A percentile compares a stretch with the other conserved stretches of the same genome.
phyloP scores from a whole-genome alignment of 257 asterid genomes.

The Leptodermis oblonga region DNA sequence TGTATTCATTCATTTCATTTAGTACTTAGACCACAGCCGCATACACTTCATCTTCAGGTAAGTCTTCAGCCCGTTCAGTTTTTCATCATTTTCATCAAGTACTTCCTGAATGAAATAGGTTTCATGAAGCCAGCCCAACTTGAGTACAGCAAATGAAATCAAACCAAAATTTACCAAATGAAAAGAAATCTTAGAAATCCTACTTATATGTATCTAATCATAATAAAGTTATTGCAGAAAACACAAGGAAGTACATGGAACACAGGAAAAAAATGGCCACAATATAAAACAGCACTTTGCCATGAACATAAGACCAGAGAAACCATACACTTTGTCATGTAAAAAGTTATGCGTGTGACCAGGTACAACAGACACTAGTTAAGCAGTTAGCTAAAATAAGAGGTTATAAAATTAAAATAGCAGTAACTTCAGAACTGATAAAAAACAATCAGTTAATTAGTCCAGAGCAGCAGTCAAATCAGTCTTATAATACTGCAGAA shows the following conservation, averaged over 20 bases:
- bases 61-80: slow-evolving; percentile 7
- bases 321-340: not conserved
- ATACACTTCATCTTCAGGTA: slow-evolving; percentile 18
- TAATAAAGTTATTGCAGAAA: not conserved
- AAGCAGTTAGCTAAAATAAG: not conserved
- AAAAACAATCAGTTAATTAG: not conserved
- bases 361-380: not conserved
- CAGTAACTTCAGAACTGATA: not conserved
- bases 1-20: slow-evolving; percentile 23
- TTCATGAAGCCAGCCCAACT: not conserved
- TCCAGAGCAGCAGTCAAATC: not conserved
- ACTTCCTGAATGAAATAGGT: slow-evolving; percentile 17
- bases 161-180: not conserved
- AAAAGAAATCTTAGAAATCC: not conserved
- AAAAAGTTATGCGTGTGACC: not conserved
- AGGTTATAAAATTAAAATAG: not conserved
- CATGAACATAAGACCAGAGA: not conserved
- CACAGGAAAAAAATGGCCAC: not conserved
- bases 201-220: not conserved
- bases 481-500: not conserved
- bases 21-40: slow-evolving; percentile 19
- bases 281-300: not conserved
- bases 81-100: slow-evolving; percentile 20
- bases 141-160: not conserved
- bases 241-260: not conserved